phyloP scores from a whole-genome alignment of 768 basidiomycete species.

The Goffeauzyma gilvescens region DNA sequence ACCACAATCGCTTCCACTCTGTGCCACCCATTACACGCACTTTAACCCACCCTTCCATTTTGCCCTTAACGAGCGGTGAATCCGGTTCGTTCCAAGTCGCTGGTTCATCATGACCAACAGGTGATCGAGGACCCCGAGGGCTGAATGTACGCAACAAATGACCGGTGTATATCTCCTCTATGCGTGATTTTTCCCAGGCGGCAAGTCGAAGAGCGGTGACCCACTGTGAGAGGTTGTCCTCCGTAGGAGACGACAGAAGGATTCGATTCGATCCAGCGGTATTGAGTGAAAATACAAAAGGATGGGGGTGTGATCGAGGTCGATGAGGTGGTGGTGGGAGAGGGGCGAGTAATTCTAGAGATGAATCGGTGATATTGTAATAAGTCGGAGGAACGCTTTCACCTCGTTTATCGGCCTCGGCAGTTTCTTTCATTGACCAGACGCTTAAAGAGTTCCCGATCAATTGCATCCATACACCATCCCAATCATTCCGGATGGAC shows the following conservation, averaged over 20 bases:
- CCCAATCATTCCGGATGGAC: conserved; percentile 31
- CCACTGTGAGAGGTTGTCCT: conserved; percentile 62
- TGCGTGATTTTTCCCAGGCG: conserved; percentile 81
- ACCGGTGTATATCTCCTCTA: conserved; percentile 95
- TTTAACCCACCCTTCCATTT: conserved; percentile 79
- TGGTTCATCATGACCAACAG: conserved; percentile 16
- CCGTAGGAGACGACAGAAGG: conserved; percentile 65
- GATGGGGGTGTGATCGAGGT: conserved; percentile 26
- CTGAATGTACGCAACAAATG: conserved; percentile 68
- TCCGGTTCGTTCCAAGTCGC: conserved; percentile 38
- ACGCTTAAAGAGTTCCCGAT: conserved; percentile 31
- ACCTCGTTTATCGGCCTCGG: conserved; percentile 28
- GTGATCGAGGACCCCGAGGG: conserved; percentile 13
- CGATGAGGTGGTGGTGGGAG: conserved; percentile 32
- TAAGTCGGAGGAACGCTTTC: conserved; percentile 33
- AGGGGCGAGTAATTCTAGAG: conserved; percentile 30
- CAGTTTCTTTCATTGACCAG: conserved; percentile 33
- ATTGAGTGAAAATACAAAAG: conserved; percentile 67
- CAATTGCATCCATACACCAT: conserved; percentile 31
- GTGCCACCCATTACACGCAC: conserved; percentile 88
- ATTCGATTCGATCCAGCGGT: conserved; percentile 81
- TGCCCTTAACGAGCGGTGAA: conserved; percentile 48
- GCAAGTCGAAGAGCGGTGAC: conserved; percentile 72
- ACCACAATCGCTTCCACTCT: conserved; percentile 86
- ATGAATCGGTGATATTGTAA: conserved; percentile 30